Percentiles rank a stretch among this genome's conserved stretches.
Evolutionary conservation across 164 flowering plant genomes (phyloP).

Genomic region (Vitis riparia): DNA sequence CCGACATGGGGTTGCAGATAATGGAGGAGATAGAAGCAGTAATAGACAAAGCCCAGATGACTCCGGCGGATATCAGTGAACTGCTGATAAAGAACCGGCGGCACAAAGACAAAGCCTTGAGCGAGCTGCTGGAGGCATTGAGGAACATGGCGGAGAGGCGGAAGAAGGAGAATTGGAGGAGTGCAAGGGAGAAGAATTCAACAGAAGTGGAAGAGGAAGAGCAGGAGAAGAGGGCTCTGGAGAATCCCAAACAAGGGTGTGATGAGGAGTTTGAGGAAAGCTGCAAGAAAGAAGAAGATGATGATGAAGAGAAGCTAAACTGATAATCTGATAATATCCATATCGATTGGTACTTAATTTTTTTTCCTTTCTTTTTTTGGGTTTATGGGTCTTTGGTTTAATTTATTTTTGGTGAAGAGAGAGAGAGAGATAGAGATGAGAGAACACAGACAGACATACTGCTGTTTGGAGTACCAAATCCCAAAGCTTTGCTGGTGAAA

Average conservation of each 20-base stretch:
- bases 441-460: background rate
- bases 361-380: too few relatives aligned
- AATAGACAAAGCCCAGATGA: slow-evolving; percentile 64
- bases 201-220: slow-evolving; percentile 42
- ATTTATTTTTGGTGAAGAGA: too few relatives aligned
- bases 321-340: too few relatives aligned
- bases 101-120: slow-evolving; percentile 46
- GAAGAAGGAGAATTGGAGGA: slow-evolving; percentile 14
- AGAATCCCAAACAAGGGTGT: slow-evolving; percentile 35
- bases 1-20: slow-evolving; percentile 35
- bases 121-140: slow-evolving; percentile 51
- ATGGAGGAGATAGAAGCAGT: slow-evolving; percentile 27
- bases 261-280: slow-evolving; percentile 17
- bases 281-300: slow-evolving; percentile 16
- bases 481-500: background rate
- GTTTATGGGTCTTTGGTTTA: too few relatives aligned
- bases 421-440: background rate
- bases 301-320: background rate
- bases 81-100: slow-evolving; percentile 72
- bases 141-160: slow-evolving; percentile 41
- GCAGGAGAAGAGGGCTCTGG: slow-evolving; percentile 81
- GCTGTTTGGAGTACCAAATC: background rate
- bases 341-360: too few relatives aligned
- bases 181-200: slow-evolving; percentile 7
- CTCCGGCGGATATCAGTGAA: slow-evolving; percentile 90